Base-by-base conservation (phyloP, 441 rosid genomes). In the Syzygium malaccense region DNA sequence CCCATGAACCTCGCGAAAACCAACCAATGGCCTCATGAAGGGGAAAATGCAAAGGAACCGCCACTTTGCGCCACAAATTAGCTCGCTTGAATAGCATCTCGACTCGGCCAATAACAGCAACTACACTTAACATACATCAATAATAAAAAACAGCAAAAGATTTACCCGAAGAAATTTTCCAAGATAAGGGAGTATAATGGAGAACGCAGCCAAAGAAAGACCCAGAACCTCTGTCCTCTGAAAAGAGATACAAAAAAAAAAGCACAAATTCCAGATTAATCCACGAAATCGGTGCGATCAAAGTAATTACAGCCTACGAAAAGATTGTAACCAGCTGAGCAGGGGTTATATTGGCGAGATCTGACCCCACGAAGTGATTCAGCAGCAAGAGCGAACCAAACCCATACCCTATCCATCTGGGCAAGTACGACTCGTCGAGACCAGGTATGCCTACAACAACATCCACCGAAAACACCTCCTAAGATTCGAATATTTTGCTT, bases 351-450 rank as follows among this genome's bases (percentile, higher is more conserved):
- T 55, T 55, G 88, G 88, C 64, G 62, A 95, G 92, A 92, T 89
- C 91, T 30, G 96, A 94, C 87, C 96, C 96, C 10, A 93, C 90
- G 19, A 96, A 96, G 87, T 95, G 98, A 53, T 96, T 96, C 41
- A 96, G 57, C 48, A 96, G 48, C 89, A 97, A 90, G 87, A 97
- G 98, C 53, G 98, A 96, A 33, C 99, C 98, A 88, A 97, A 96
- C 80, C 99, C 98, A 90, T 94, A 97, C 2, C 99, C 99, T 14
- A 97, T 94, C 96, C 96, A 97, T 92, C 98, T 94, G 53, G 99
- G 99, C 88, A 96, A 92, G 91, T 95, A 94, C 51, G 98, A 96
- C 90, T 97, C 99, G 88, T 98, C 98, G 30, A 96, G 87, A 87
- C 99, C 98, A 87, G 95, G 97, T 62, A 96, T 96, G 33, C 99